Percentiles rank a stretch among this genome's conserved stretches.
phyloP scores from a whole-genome alignment of 129 eudicot species.

The Helianthus annuus region HanXRQr2.0-SUNRISE NC_035437.2:20609398-20609897 shows the following conservation, averaged over 20 bases:
- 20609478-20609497: conserved; percentile 98
- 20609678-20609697: conserved; percentile 99
- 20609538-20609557: conserved; percentile 74
- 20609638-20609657: conserved; percentile 87
- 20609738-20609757: not conserved
- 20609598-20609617: conserved; percentile 92
- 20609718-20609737: no score
- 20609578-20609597: conserved; percentile 93
- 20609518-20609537: conserved; percentile 92
- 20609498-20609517: conserved; percentile 91
- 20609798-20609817: not conserved
- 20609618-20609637: conserved; percentile 93
- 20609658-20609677: conserved; percentile 92
- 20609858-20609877: not conserved
- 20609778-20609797: not conserved
- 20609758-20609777: not conserved
- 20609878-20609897: not conserved
- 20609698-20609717: conserved; percentile 86
- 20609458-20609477: conserved; percentile 85
- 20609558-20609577: conserved; percentile 81
- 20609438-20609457: conserved; percentile 95
- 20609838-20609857: not conserved
- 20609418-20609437: conserved; percentile 97
- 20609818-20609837: not conserved
- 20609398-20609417: conserved; percentile 99